Conservation (phyloP, 2,329 filamentous ascomycete species). For the Exophiala xenobiotica region DNA sequence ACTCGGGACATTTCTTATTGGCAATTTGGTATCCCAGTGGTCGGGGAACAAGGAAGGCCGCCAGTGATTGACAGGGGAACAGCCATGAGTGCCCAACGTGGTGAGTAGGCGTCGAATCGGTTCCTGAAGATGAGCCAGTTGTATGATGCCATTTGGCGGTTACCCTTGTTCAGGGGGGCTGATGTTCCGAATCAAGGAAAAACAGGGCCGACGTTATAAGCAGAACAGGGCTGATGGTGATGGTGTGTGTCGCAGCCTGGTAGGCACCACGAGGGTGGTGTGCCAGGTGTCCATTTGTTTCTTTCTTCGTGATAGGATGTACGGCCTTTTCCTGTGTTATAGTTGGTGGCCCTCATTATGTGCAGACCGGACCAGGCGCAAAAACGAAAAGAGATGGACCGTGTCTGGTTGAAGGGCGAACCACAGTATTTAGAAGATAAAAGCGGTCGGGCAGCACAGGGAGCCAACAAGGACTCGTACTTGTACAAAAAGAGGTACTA, state of each 20-base stretch:
- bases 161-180: not conserved
- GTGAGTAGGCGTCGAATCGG: too few relatives aligned
- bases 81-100: conserved; percentile 2
- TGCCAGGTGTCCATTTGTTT: not conserved
- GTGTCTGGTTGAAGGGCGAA: not conserved
- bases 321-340: not conserved
- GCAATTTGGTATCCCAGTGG: not conserved
- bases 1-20: not conserved
- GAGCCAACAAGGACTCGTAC: too few relatives aligned
- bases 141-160: conserved; percentile 3
- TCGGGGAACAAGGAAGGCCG: not conserved
- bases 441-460: too few relatives aligned
- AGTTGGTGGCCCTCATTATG: not conserved
- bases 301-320: conserved; percentile 2
- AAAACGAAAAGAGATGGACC: not conserved
- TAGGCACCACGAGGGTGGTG: not conserved
- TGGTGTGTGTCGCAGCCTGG: not conserved
- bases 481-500: not conserved
- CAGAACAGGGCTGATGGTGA: not conserved
- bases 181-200: not conserved
- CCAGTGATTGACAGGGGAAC: not conserved
- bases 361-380: too few relatives aligned
- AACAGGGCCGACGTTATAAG: not conserved
- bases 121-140: not conserved
- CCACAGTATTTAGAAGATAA: not conserved